These are phyloP conservation scores for Calendula officinalis DNA, from an alignment of 129 eudicot genomes.

Conservation along the genomic window DNA sequence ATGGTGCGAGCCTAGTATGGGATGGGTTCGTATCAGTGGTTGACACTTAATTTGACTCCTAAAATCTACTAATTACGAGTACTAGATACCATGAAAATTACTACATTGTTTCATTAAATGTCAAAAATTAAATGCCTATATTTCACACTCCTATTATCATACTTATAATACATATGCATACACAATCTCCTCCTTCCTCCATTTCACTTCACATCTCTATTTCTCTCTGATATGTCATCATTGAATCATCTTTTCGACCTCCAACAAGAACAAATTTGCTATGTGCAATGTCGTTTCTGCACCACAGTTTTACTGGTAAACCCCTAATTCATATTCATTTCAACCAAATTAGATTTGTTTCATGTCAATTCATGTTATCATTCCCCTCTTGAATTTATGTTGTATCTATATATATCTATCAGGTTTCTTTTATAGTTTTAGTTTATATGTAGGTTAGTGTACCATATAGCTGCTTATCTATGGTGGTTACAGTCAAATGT, in stretches of 20 bases:
- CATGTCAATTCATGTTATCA: background rate
- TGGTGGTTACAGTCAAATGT: constrained; percentile 77
- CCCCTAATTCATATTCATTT: background rate
- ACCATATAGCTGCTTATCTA: constrained; percentile 70
- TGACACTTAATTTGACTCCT: constrained; percentile 8
- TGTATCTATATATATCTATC: background rate
- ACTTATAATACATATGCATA: background rate
- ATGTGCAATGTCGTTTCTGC: constrained; percentile 84
- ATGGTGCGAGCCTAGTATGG: too few species aligned
- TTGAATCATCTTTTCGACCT: constrained; percentile 47
- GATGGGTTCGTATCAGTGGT: too few species aligned
- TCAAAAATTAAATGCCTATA: constrained; percentile 15
- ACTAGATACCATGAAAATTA: constrained; percentile 16
- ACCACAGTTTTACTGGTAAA: constrained; percentile 80
- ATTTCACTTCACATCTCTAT: constrained; percentile 16
- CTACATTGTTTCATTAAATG: constrained; percentile 23
- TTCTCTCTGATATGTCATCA: constrained; percentile 46
- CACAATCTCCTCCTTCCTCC: constrained; percentile 12
- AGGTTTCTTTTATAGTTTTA: background rate
- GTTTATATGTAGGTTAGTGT: constrained; percentile 62
- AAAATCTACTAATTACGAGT: constrained; percentile 4
- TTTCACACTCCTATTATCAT: constrained; percentile 4
- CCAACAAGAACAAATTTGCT: constrained; percentile 71
- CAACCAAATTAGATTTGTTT: constrained; percentile 20
- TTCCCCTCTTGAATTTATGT: background rate